Evolutionary conservation across 1,284 basidiomycete species (phyloP).

Genomic region (Pholiota adiposa): DNA sequence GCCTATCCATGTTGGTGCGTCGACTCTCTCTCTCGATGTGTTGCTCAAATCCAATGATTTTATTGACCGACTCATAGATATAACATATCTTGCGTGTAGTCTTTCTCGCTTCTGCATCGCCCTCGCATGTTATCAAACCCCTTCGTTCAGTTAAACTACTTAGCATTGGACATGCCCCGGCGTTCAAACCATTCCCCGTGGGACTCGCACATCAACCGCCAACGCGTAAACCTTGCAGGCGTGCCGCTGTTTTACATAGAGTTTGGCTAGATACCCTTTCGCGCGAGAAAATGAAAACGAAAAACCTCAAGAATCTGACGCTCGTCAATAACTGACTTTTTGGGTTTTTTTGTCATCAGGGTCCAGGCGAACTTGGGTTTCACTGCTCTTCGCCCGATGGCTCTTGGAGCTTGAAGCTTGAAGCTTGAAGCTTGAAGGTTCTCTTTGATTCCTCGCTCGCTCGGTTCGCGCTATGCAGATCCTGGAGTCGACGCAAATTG

Average conservation of each 20-base stretch:
- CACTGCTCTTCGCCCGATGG: not conserved
- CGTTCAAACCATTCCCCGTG: not conserved
- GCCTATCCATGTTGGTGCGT: not conserved
- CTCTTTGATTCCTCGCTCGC: not conserved
- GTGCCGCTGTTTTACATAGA: not conserved
- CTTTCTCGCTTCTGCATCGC: no score
- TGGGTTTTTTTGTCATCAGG: not conserved
- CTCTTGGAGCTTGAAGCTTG: no score
- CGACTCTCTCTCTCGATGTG: not conserved
- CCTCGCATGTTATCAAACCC: not conserved
- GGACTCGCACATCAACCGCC: no score
- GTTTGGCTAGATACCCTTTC: not conserved
- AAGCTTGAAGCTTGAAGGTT: no score
- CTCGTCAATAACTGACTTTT: not conserved
- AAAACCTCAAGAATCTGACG: no score
- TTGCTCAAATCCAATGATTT: not conserved
- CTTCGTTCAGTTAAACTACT: no score
- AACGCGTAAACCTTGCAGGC: not conserved
- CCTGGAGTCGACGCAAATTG: not conserved
- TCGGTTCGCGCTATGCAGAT: not conserved
- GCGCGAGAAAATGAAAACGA: not conserved
- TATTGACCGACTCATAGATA: not conserved
- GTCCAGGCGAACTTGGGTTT: no score
- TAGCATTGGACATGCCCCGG: not conserved
- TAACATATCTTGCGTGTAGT: no score